A percentile compares a stretch with the other conserved stretches of the same genome.
phyloP scores from a whole-genome alignment of 1,139 yeast genomes.

The Arxiozyma telluris region DNA sequence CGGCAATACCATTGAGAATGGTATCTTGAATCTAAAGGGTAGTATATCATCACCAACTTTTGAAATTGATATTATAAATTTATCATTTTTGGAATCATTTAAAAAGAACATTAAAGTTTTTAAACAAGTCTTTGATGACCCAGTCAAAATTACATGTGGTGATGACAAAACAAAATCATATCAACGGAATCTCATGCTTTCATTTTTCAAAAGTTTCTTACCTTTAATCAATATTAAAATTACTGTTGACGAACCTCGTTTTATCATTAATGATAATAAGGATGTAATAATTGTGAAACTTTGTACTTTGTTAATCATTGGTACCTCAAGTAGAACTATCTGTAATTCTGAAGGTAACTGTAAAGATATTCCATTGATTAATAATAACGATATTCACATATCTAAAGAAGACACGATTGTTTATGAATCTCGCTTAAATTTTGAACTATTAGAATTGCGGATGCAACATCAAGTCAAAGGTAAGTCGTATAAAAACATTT shows the following conservation, averaged over 20 bases:
- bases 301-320: constrained; percentile 18
- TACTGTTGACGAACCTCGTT: constrained; percentile 28
- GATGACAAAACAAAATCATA: constrained; percentile 7
- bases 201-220: constrained; percentile 22
- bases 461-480: constrained; percentile 15
- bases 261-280: constrained; percentile 21
- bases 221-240: constrained; percentile 27
- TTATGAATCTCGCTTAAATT: constrained; percentile 15
- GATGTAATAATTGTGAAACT: constrained; percentile 19
- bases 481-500: constrained; percentile 14
- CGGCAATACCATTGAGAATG: constrained; percentile 38
- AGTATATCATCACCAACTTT: constrained; percentile 40
- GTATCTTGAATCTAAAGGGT: constrained; percentile 44
- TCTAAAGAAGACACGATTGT: constrained; percentile 11
- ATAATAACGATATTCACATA: not conserved
- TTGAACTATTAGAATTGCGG: constrained; percentile 20
- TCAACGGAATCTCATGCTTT: constrained; percentile 12
- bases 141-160: constrained; percentile 19
- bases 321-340: constrained; percentile 16
- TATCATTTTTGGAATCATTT: constrained; percentile 27
- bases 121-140: constrained; percentile 13
- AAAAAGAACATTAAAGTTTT: constrained; percentile 27
- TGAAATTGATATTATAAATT: constrained; percentile 33
- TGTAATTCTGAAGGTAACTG: not conserved
- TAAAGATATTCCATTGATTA: not conserved